phyloP scores from a whole-genome alignment of 1,284 basidiomycete genomes.

The Irpex sp. region DNA sequence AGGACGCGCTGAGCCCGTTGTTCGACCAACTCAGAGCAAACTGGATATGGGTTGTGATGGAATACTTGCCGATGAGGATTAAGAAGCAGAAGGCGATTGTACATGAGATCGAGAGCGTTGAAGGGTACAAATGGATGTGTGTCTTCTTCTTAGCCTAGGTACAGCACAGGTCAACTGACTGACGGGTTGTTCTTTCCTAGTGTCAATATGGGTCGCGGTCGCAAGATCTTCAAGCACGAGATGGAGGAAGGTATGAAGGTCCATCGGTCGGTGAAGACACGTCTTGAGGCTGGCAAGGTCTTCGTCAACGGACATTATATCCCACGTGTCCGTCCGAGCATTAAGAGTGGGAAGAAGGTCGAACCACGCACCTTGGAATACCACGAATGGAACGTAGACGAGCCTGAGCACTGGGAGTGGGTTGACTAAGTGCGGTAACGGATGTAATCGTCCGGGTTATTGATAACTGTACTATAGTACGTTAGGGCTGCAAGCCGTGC shows the following conservation, averaged over 20 bases:
- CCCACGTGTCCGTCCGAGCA: conserved; percentile 14
- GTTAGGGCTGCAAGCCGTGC: too few relatives aligned
- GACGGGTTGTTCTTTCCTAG: conserved; percentile 1
- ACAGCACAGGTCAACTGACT: too few relatives aligned
- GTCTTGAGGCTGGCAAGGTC: conserved; percentile 12
- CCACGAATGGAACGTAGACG: conserved; percentile 9
- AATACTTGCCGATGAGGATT: conserved; percentile 12
- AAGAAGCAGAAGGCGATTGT: conserved; percentile 14
- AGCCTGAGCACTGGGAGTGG: conserved; percentile 7
- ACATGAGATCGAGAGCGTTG: conserved; percentile 1
- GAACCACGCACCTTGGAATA: background rate
- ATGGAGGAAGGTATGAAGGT: conserved; percentile 14
- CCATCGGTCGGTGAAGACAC: conserved; percentile 19
- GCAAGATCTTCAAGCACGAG: conserved; percentile 12
- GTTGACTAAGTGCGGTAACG: background rate
- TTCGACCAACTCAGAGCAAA: conserved; percentile 40
- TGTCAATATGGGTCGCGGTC: conserved; percentile 15
- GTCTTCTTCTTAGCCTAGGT: too few relatives aligned
- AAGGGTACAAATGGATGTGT: conserved; percentile 15
- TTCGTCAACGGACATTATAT: conserved; percentile 9
- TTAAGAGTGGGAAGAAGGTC: background rate
- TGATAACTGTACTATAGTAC: too few relatives aligned
- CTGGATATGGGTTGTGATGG: conserved; percentile 13
- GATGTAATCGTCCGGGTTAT: too few relatives aligned
- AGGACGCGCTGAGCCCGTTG: conserved; percentile 41